Evolutionary conservation across 2,329 filamentous ascomycete genomes (phyloP).

Genomic region (Neocucurbitaria cava): DNA sequence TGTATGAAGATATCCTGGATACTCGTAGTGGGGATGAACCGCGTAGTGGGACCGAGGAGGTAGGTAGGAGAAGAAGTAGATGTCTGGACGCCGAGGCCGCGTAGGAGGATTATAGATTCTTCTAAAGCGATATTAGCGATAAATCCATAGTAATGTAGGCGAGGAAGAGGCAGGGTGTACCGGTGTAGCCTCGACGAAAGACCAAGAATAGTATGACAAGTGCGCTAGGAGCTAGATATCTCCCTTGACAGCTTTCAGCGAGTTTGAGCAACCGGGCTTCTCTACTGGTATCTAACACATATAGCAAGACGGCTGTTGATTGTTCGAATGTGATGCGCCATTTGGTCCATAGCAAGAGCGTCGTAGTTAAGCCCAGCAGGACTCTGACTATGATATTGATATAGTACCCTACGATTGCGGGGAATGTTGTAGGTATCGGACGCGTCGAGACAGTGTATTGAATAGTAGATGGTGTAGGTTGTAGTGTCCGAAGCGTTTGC

Average conservation of each 20-base stretch:
- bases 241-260: conserved; percentile 51
- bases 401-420: conserved; percentile 54
- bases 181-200: conserved; percentile 58
- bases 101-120: conserved; percentile 87
- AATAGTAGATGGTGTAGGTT: conserved; percentile 80
- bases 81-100: conserved; percentile 90
- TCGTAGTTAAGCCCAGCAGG: conserved; percentile 50
- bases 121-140: conserved; percentile 52
- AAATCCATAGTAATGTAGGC: neutral
- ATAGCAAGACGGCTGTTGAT: conserved; percentile 4
- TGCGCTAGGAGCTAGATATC: conserved; percentile 50
- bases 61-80: conserved; percentile 74
- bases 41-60: conserved; percentile 66
- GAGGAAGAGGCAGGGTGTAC: conserved; percentile 42
- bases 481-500: conserved; percentile 32
- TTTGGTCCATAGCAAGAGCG: conserved; percentile 46
- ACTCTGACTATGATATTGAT: conserved; percentile 55
- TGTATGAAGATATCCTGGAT: conserved; percentile 95
- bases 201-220: conserved; percentile 53
- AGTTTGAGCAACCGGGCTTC: conserved; percentile 39
- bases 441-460: conserved; percentile 90
- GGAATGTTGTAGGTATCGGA: conserved; percentile 58
- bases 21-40: conserved; percentile 87
- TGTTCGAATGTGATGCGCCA: conserved; percentile 18
- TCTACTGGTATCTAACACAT: conserved; percentile 8